Conservation (phyloP, 2,329 filamentous ascomycete species). For the Madurella mycetomatis region DNA sequence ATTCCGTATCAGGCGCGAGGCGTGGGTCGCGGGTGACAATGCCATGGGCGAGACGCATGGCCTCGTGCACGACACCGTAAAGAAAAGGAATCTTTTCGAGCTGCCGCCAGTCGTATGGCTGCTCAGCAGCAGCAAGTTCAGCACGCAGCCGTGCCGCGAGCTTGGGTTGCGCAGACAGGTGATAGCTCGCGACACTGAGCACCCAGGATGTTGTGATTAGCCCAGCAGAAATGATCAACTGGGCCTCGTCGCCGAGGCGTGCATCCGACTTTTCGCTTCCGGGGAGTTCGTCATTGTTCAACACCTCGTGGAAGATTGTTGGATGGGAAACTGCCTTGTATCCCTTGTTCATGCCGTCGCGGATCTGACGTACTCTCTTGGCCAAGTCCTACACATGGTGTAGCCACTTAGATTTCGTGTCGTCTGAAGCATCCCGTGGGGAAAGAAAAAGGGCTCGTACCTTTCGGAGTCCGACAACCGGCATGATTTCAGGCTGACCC, state of each 20-base stretch:
- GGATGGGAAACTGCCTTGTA: slow-evolving; percentile 27
- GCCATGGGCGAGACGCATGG: slow-evolving; percentile 13
- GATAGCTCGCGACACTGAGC: slow-evolving; percentile 18
- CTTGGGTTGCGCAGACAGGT: background rate
- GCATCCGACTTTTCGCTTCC: slow-evolving; percentile 25
- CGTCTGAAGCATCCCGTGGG: background rate
- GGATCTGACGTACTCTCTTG: slow-evolving; percentile 3
- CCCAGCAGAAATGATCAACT: slow-evolving; percentile 28
- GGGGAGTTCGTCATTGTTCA: slow-evolving; percentile 27
- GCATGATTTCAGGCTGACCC: background rate
- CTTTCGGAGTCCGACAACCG: background rate
- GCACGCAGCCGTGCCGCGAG: background rate
- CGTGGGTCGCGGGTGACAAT: slow-evolving; percentile 18
- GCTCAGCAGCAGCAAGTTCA: background rate
- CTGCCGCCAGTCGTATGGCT: background rate
- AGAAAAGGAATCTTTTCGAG: slow-evolving; percentile 16
- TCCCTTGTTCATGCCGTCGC: slow-evolving; percentile 33
- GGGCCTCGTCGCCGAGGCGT: slow-evolving; percentile 30
- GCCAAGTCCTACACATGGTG: background rate
- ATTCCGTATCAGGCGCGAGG: slow-evolving; percentile 13
- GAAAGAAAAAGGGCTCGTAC: background rate
- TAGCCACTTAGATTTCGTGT: too few relatives aligned
- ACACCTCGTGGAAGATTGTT: slow-evolving; percentile 31
- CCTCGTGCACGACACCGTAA: slow-evolving; percentile 10
- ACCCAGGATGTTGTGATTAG: slow-evolving; percentile 19